Evolutionary conservation across 106 monocot genomes (phyloP).

Genomic region (Platanthera guangdongensis): DNA sequence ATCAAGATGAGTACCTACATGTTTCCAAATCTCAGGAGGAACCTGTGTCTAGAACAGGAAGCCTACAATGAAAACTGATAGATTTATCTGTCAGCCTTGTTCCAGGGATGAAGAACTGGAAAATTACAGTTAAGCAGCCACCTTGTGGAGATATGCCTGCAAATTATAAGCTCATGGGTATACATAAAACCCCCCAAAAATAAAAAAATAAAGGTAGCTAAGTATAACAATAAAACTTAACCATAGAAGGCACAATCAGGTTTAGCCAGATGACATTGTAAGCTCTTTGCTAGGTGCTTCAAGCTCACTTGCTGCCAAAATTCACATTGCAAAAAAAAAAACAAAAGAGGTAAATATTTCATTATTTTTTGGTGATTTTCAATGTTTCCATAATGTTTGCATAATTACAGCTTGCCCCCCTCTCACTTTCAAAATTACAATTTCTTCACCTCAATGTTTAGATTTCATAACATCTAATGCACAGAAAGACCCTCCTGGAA

Average conservation of each 20-base stretch:
- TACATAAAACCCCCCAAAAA: background rate
- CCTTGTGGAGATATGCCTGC: conserved; percentile 73
- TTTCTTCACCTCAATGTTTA: no score
- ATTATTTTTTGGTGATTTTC: no score
- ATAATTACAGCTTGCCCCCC: no score
- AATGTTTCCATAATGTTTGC: no score
- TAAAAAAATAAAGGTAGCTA: background rate
- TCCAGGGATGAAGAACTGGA: conserved; percentile 87
- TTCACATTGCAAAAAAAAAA: background rate
- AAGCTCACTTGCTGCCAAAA: conserved; percentile 75
- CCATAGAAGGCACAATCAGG: conserved; percentile 89
- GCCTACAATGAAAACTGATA: no score
- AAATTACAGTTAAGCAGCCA: conserved; percentile 86
- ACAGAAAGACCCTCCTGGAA: no score
- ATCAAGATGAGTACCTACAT: no score
- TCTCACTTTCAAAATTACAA: no score
- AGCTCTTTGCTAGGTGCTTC: conserved; percentile 82
- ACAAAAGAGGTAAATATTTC: no score
- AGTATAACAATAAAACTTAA: conserved; percentile 6
- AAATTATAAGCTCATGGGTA: conserved; percentile 3
- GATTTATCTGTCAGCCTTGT: conserved; percentile 38
- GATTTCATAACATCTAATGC: no score
- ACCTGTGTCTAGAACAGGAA: no score
- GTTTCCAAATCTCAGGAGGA: no score
- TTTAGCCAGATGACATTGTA: conserved; percentile 91